These are phyloP conservation scores for Solanum piurae DNA, from an alignment of 257 asterid species.

Conservation along the genomic window DNA sequence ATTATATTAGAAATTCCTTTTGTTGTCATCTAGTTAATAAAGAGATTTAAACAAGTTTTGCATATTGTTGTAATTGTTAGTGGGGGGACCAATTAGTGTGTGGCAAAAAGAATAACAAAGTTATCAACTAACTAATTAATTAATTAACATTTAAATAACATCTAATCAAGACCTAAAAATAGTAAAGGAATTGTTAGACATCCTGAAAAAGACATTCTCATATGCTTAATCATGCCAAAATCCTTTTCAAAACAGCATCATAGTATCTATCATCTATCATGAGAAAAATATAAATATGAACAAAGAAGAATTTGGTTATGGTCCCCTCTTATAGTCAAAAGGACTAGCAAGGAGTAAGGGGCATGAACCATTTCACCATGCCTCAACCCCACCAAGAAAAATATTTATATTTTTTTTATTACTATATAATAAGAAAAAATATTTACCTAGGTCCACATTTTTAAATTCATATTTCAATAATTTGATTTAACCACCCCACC, in stretches of 20 bases:
- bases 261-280: slow-evolving; percentile 29
- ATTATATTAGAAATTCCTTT: background rate
- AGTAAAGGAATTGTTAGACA: background rate
- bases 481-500: background rate
- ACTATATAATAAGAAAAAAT: background rate
- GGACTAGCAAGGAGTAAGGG: slow-evolving; percentile 3
- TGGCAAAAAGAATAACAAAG: background rate
- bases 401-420: background rate
- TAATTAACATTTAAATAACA: background rate
- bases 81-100: background rate
- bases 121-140: background rate
- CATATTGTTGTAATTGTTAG: background rate
- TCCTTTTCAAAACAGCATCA: slow-evolving; percentile 15
- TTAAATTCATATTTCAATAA: slow-evolving; percentile 7
- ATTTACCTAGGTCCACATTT: slow-evolving; percentile 24
- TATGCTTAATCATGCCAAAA: slow-evolving; percentile 11
- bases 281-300: slow-evolving; percentile 10
- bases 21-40: background rate
- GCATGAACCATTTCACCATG: slow-evolving; percentile 31
- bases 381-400: slow-evolving; percentile 5
- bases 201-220: background rate
- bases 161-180: background rate
- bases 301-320: background rate
- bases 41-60: background rate
- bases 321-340: slow-evolving; percentile 2